Base-by-base conservation (phyloP, 345 rosid genomes). In the Brassica juncea region DNA sequence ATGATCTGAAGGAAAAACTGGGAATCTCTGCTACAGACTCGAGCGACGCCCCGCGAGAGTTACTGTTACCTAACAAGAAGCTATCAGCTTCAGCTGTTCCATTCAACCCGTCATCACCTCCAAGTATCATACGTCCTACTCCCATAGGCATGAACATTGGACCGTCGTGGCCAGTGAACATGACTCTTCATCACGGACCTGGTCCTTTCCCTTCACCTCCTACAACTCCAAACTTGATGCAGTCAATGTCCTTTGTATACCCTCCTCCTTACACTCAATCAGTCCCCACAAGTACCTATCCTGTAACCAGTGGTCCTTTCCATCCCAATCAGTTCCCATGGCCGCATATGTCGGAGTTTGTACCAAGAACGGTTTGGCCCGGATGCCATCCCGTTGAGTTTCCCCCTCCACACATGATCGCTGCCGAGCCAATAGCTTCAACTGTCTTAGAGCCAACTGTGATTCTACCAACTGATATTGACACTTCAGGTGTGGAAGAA, bases 21-120 rank as follows among this genome's bases (percentile, higher is more conserved):
- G 73, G 84, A 59, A 60, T 73, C 63, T 59, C 80, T 65, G 70
- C 65, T 71, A 34, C 79, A 19, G 88, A 80, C 80, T 81, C 85
- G 19, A 85, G 84, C 69, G 92, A 87, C 55, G 68, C 79, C 44
- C 55, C 82, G 23, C 83, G 75, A 71, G 91, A 82, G 70, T 66
- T 79, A 19, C 32, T 74, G 54, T 32, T 86, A 68, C 86, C 89
- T 55, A 88, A 85, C 81, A 91, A 85, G 83, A 95, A 91, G 85
- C 81, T 95, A 76, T 95, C 99, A 58, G 99, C 99, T 61, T 95
- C 98, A 32, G 99, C 99, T 66, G 93, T 90, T 73, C 99, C 99
- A 61, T 93, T 92, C 75, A 93, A 88, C 81, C 99, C 99, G 47
- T 85, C 94, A 47, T 81, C 88, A 73, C 79, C 87, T 21, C 74